phyloP scores from a whole-genome alignment of 306 rosid genomes.

The Delonix regia region DNA sequence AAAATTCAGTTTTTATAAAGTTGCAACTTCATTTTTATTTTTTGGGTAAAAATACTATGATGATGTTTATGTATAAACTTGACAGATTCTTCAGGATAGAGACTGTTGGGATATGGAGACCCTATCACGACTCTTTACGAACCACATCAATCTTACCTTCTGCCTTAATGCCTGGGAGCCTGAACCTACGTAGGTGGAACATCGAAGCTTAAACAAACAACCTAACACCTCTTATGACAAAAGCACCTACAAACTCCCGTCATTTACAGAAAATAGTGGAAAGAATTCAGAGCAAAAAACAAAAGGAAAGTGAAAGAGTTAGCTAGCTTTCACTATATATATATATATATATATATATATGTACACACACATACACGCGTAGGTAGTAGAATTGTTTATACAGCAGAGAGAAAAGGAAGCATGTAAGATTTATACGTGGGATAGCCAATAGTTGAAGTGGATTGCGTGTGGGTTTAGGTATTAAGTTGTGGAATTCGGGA shows the following conservation, averaged over 20 bases:
- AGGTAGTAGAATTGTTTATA: not conserved
- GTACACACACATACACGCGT: too few species aligned
- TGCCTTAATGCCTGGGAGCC: conserved; percentile 7
- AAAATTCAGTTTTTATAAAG: conserved; percentile 23
- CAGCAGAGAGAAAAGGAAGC: not conserved
- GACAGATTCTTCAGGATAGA: conserved; percentile 42
- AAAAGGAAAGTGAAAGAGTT: too few species aligned
- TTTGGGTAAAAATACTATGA: not conserved
- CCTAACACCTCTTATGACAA: not conserved
- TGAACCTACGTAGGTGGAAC: conserved; percentile 12
- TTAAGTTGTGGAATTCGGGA: conserved; percentile 22
- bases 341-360: not conserved
- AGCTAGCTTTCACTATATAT: not conserved
- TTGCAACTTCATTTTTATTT: not conserved
- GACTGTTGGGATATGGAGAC: conserved; percentile 19
- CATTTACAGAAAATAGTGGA: too few species aligned
- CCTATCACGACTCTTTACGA: conserved; percentile 32
- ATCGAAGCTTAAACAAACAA: too few species aligned
- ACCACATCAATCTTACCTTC: conserved; percentile 20
- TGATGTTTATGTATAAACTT: conserved; percentile 17
- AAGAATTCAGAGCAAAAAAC: too few species aligned
- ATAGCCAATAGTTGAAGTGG: conserved; percentile 2
- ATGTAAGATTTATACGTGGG: not conserved
- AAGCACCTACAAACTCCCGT: too few species aligned
- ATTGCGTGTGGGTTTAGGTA: conserved; percentile 37